These are phyloP conservation scores for Sphenostylis stenocarpa DNA, from an alignment of 306 rosid species.

Conservation along the genomic window DNA sequence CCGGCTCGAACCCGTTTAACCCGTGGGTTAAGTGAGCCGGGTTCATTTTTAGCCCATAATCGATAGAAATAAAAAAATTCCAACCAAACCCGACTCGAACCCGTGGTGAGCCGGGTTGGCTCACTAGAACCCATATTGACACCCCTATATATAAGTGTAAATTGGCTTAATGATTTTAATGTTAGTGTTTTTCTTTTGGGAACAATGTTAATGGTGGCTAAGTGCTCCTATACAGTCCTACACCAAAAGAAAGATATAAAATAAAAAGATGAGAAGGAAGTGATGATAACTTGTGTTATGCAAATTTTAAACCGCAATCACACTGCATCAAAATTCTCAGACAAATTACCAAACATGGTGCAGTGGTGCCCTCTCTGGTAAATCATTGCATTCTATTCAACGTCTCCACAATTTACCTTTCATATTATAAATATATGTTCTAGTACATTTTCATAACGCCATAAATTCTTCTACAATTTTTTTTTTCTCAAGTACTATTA, in stretches of 20 bases:
- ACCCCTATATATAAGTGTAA: background rate
- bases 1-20: too few relatives aligned
- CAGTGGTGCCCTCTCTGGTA: background rate
- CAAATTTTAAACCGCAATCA: constrained; percentile 25
- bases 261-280: background rate
- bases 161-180: background rate
- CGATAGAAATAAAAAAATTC: too few relatives aligned
- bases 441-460: too few relatives aligned
- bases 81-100: too few relatives aligned
- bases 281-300: background rate
- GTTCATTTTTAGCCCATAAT: too few relatives aligned
- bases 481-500: too few relatives aligned
- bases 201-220: background rate
- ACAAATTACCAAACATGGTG: constrained; percentile 11
- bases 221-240: background rate
- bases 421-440: too few relatives aligned
- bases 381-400: constrained; percentile 5
- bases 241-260: background rate
- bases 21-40: too few relatives aligned
- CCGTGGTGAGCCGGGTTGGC: too few relatives aligned
- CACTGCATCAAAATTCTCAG: constrained; percentile 15
- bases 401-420: too few relatives aligned
- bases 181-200: constrained; percentile 21
- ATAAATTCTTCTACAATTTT: too few relatives aligned
- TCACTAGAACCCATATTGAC: too few relatives aligned